These are phyloP conservation scores for Hypomontagnella monticulosa DNA, from an alignment of 495 filamentous ascomycete genomes.

Conservation along the genomic window DNA sequence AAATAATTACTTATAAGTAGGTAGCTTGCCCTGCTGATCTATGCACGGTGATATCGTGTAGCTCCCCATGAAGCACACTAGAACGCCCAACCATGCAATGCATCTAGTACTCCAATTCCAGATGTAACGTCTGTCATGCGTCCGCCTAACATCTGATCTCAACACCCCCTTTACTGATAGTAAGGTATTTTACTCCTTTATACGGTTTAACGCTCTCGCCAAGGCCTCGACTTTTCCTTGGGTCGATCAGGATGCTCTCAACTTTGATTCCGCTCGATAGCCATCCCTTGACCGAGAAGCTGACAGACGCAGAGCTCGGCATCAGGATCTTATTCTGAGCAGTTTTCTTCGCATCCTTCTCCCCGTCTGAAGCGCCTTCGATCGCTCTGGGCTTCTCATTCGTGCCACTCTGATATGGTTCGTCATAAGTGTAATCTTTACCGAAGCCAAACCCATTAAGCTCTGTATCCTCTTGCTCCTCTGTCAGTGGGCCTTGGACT, in stretches of 20 bases:
- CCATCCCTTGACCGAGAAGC: slow-evolving; percentile 95
- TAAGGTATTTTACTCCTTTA: slow-evolving; percentile 98
- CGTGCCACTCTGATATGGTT: slow-evolving; percentile 59
- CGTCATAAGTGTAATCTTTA: slow-evolving; percentile 70
- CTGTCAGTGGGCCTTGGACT: slow-evolving; percentile 72
- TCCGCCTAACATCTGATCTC: slow-evolving; percentile 72
- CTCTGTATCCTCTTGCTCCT: slow-evolving; percentile 67
- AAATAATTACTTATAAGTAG: slow-evolving; percentile 16
- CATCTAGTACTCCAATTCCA: slow-evolving; percentile 19
- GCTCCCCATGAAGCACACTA: slow-evolving; percentile 1
- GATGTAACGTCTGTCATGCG: slow-evolving; percentile 27
- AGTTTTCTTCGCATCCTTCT: slow-evolving; percentile 61
- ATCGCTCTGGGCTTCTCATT: slow-evolving; percentile 51
- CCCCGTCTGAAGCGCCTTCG: slow-evolving; percentile 52
- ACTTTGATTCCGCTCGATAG: slow-evolving; percentile 93
- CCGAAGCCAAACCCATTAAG: slow-evolving; percentile 61
- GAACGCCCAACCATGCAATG: slow-evolving; percentile 41
- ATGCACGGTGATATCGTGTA: slow-evolving; percentile 20
- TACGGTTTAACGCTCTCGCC: slow-evolving; percentile 92
- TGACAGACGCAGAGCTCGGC: slow-evolving; percentile 87
- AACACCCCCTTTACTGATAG: slow-evolving; percentile 84
- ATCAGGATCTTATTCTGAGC: slow-evolving; percentile 84
- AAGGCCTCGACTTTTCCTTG: slow-evolving; percentile 84
- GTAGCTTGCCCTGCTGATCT: slow-evolving; percentile 17
- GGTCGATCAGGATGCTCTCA: slow-evolving; percentile 85